Percentiles rank a stretch among this genome's conserved stretches.
These are phyloP conservation scores for Rhizopogon vesiculosus DNA, from an alignment of 768 basidiomycete species.

Conservation along the genomic window DNA sequence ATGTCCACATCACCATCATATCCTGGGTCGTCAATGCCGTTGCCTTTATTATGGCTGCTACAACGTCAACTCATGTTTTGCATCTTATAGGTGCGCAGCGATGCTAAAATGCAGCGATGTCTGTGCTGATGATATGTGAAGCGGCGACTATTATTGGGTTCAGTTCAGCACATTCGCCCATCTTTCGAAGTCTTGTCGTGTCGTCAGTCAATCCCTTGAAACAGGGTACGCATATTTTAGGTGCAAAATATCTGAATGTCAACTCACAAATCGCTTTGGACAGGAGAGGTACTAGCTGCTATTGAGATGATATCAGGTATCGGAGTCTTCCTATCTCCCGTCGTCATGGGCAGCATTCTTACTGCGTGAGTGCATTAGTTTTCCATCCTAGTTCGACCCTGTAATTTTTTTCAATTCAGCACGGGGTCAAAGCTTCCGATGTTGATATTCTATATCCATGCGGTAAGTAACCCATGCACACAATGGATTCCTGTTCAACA, in stretches of 20 bases:
- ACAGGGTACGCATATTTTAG: constrained; percentile 17
- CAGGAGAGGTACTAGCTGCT: constrained; percentile 25
- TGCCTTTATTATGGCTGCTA: constrained; percentile 9
- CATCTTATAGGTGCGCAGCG: constrained; percentile 15
- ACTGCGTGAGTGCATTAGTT: constrained; percentile 9
- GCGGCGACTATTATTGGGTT: constrained; percentile 16
- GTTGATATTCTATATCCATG: constrained; percentile 20
- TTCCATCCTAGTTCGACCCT: background rate
- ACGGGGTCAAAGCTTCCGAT: constrained; percentile 17
- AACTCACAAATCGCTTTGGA: background rate
- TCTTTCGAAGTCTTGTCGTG: constrained; percentile 19
- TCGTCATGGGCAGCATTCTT: constrained; percentile 26
- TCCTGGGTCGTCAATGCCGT: constrained; percentile 14
- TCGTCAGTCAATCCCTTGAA: constrained; percentile 22
- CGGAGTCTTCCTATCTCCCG: constrained; percentile 18
- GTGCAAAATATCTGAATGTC: too few relatives aligned
- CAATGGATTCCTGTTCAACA: background rate
- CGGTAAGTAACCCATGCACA: constrained; percentile 7
- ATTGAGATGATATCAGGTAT: constrained; percentile 21
- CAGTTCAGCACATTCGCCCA: constrained; percentile 10
- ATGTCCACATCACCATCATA: constrained; percentile 22
- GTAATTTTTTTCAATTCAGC: background rate
- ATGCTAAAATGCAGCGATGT: too few relatives aligned
- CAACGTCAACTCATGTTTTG: constrained; percentile 6
- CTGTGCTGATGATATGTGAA: constrained; percentile 3